Evolutionary conservation across 495 filamentous ascomycete genomes (phyloP).

Genomic region (Aspergillus campestris): DNA sequence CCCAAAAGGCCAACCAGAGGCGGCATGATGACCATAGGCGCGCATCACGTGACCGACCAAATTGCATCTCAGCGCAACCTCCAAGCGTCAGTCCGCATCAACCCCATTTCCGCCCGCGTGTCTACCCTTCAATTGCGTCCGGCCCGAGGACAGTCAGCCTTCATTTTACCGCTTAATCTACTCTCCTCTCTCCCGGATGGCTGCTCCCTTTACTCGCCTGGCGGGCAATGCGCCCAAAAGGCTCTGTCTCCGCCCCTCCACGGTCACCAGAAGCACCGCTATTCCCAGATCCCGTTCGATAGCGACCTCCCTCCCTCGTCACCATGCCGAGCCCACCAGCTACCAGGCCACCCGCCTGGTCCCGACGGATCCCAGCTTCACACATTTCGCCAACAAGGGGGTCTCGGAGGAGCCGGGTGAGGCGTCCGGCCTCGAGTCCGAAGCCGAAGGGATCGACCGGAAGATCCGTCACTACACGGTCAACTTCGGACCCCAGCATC

Average conservation of each 20-base stretch:
- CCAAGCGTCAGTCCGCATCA: slow-evolving; percentile 25
- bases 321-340: slow-evolving; percentile 45
- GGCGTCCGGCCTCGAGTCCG: slow-evolving; percentile 39
- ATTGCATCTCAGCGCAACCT: slow-evolving; percentile 31
- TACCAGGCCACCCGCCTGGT: slow-evolving; percentile 54
- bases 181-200: slow-evolving; percentile 46
- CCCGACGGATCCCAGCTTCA: slow-evolving; percentile 51
- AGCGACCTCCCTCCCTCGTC: slow-evolving; percentile 57
- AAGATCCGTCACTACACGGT: slow-evolving; percentile 99
- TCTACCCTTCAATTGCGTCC: slow-evolving; percentile 36
- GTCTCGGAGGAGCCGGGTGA: slow-evolving; percentile 32
- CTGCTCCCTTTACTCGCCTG: slow-evolving; percentile 56
- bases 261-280: slow-evolving; percentile 26
- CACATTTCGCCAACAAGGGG: slow-evolving; percentile 40
- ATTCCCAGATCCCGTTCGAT: slow-evolving; percentile 51
- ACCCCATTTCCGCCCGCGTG: slow-evolving; percentile 29
- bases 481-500: slow-evolving; percentile 99
- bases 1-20: slow-evolving; percentile 28
- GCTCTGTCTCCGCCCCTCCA: slow-evolving; percentile 49
- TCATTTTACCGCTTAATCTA: slow-evolving; percentile 13
- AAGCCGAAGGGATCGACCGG: slow-evolving; percentile 52
- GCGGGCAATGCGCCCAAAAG: slow-evolving; percentile 55
- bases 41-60: slow-evolving; percentile 35
- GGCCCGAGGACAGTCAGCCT: slow-evolving; percentile 32
- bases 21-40: slow-evolving; percentile 33